Conservation (phyloP, 2,329 filamentous ascomycete genomes). For the Colletotrichum gigasporum region DNA sequence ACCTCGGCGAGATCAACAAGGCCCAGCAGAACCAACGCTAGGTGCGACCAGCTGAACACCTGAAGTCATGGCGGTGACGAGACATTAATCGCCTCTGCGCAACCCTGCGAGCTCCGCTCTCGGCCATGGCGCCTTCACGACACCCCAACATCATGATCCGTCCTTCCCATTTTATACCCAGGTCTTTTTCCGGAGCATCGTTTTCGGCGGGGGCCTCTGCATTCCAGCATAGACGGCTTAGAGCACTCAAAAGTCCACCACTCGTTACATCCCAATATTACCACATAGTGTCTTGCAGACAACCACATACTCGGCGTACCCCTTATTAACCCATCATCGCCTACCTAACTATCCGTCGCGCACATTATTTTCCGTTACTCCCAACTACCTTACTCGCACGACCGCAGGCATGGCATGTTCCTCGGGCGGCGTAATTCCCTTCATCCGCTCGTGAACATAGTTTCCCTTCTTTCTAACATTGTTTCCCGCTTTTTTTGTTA, state of each 20-base stretch:
- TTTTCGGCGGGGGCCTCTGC: slow-evolving; percentile 28
- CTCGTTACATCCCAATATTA: slow-evolving; percentile 28
- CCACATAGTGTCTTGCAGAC: slow-evolving; percentile 18
- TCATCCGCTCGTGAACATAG: slow-evolving; percentile 31
- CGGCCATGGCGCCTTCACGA: slow-evolving; percentile 31
- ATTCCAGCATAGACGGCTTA: slow-evolving; percentile 34
- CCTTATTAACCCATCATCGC: slow-evolving; percentile 7
- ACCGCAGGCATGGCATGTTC: slow-evolving; percentile 20
- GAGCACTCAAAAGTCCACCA: slow-evolving; percentile 31
- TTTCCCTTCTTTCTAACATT: slow-evolving; percentile 5
- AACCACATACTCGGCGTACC: slow-evolving; percentile 10
- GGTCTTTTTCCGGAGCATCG: slow-evolving; percentile 35
- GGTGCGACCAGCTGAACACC: background rate
- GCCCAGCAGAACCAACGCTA: slow-evolving; percentile 15
- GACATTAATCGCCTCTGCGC: slow-evolving; percentile 23
- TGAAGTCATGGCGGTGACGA: slow-evolving; percentile 26
- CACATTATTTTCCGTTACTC: slow-evolving; percentile 10
- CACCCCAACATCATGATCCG: slow-evolving; percentile 33
- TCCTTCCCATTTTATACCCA: slow-evolving; percentile 34
- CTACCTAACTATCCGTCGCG: background rate
- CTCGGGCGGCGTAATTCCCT: slow-evolving; percentile 23
- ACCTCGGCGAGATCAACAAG: slow-evolving; percentile 63
- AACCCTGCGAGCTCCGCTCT: slow-evolving; percentile 24
- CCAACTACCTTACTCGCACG: background rate
- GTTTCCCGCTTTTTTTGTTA: background rate